Evolutionary conservation across 208 protist species (phyloP), one percentile per base, ranked within the genome.

Genomic region (Trypanosoma scelopori): DNA sequence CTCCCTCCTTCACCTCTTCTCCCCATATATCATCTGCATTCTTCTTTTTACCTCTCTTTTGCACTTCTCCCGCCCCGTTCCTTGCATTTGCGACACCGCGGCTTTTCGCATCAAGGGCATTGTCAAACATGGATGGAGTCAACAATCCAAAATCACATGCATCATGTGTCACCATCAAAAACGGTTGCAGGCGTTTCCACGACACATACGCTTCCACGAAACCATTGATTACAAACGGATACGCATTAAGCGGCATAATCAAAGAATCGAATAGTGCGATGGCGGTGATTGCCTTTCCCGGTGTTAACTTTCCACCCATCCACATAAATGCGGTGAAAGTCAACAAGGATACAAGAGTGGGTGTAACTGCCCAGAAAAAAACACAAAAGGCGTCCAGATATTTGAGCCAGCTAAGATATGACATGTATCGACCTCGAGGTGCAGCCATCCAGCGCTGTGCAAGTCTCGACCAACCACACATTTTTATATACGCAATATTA

Each of bases 141-240:
- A n/a, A n/a, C n/a, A n/a, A n/a, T n/a, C n/a, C n/a, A 9, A 52
- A 41, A 63, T 27, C 32, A 27, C 13, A 30, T 28, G 52, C 15
- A 37, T 42, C 32, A 3, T 18, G 0, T 39, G 7, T 1, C 0
- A 39, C 22, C 2, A 22, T 18, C 15, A 78, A 42, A 64, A 73
- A 78, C 6, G 51, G 32, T 25, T 58, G 3, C n/a, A 78, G 43
- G 7, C 71, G 53, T 23, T 43, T 13, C 65, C 58, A 71, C 28
- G 71, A 78, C n/a, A 78, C 71, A 45, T 62, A 72, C 7, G 65
- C 64, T 47, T 78, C 71, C 11, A 71, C 27, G 11, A 63, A n/a
- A 27, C 71, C 71, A 50, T 72, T 78, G 22, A 78, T 67, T 15
- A 78, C 71, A 53, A 53, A 78, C 2, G 71, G 71, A 51, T 72